Evolutionary conservation across 176 grass and related monocot genomes (phyloP), one percentile per base, ranked within the genome.

Genomic region (Cenchrus purpureus): DNA sequence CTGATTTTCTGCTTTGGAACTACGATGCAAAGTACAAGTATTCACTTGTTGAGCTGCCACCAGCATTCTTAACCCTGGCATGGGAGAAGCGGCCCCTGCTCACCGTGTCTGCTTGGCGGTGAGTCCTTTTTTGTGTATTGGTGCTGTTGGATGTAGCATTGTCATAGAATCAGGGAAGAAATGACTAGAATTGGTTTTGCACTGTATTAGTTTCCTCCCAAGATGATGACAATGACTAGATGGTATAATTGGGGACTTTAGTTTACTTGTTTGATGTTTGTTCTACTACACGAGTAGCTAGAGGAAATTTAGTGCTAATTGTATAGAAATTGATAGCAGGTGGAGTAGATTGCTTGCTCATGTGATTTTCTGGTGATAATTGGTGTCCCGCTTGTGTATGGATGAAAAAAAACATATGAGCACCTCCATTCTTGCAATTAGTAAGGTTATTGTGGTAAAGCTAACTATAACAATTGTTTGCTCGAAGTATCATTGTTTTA

Each of bases 71-170:
- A 61, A 91, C 97, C 0, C 79, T 99, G 16, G 93, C 90, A 8
- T 99, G 97, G 97, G 90, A 89, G 65, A 88, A 87, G 29, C 88
- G 88, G 65, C 90, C 88, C 2, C 86, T 99, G 53, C 88, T 99
- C 82, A 96, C 97, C 2, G 91, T 99, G 37, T 99, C 97, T 73
- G 92, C 94, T 20, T 99, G 97, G 97, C 86, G 86, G 85, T 99
- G 91, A 97, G 76, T 45, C 20, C 4, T 34, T 62, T 79, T 67
- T 53, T 34, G 74, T 80, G 69, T 65, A 73, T 78, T 78, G 68
- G 60, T 1, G 49, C 16, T 0, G 71, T 17, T 32, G 17, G 32
- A 61, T 58, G 65, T 16, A 51, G 43, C 81, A 57, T 72, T 79
- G 58, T 84, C 81, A 65, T 83, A 78, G 65, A 44, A 32, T 79